Evolutionary conservation across 1,284 basidiomycete species (phyloP).

Genomic region (Apiotrichum laibachii): DNA sequence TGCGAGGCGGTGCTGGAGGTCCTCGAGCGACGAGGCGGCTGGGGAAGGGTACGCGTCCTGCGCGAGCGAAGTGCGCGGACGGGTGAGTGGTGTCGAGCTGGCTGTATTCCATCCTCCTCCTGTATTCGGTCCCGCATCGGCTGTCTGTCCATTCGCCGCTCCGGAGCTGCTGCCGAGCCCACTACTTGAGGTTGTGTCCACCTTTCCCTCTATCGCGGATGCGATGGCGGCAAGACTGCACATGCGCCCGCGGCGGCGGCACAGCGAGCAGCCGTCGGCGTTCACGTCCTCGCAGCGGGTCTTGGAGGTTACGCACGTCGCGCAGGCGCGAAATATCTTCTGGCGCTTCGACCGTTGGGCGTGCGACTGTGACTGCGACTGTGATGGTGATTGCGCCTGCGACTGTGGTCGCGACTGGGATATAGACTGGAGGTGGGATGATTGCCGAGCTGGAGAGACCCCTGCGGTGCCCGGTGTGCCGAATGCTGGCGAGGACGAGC

Average conservation of each 20-base stretch:
- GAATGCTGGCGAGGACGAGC: no score
- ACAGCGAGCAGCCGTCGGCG: slow-evolving; percentile 29
- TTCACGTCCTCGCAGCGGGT: slow-evolving; percentile 38
- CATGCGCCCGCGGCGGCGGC: slow-evolving; percentile 26
- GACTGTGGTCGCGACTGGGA: no score
- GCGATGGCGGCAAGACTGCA: slow-evolving; percentile 28
- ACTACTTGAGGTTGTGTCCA: neutral
- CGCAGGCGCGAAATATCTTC: slow-evolving; percentile 37
- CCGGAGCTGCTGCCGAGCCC: neutral
- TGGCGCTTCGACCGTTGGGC: slow-evolving; percentile 15
- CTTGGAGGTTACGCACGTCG: slow-evolving; percentile 32
- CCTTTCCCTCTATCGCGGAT: slow-evolving; percentile 5
- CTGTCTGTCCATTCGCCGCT: neutral
- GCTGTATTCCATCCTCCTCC: no score
- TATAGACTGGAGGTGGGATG: no score
- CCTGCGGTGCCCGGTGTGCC: no score
- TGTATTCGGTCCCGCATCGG: neutral
- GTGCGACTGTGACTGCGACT: neutral
- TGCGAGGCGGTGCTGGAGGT: slow-evolving; percentile 12
- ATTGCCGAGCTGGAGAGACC: no score
- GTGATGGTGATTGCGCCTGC: neutral
- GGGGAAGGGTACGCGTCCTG: no score
- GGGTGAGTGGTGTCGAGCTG: no score
- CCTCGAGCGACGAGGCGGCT: neutral
- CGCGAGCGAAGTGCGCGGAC: no score